A percentile compares a stretch with the other conserved stretches of the same genome.
These are phyloP conservation scores for Pseudocercospora eumusae DNA, from an alignment of 2,329 filamentous ascomycete genomes.

Conservation along the genomic window DNA sequence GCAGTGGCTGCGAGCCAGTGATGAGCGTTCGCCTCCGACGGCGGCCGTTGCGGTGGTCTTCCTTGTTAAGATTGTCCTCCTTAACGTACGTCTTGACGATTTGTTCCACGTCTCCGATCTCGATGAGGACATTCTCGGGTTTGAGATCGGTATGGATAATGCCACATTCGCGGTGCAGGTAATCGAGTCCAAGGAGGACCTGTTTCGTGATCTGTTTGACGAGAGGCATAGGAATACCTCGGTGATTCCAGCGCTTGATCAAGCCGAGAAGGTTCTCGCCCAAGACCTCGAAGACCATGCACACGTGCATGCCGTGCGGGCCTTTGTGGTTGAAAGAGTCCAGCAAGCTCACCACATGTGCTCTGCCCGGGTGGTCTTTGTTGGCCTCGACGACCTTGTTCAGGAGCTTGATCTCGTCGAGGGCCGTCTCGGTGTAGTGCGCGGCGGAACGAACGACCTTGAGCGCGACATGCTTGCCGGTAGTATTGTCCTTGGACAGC, in stretches of 20 bases:
- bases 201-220: constrained; percentile 99
- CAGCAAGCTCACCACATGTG: constrained; percentile 91
- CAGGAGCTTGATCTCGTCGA: constrained; percentile 98
- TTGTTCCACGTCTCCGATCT: constrained; percentile 98
- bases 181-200: constrained; percentile 91
- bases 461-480: constrained; percentile 90
- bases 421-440: constrained; percentile 97
- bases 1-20: constrained; percentile 92
- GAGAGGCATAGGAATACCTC: constrained; percentile 91
- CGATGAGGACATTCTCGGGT: constrained; percentile 96
- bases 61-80: constrained; percentile 68
- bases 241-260: constrained; percentile 98
- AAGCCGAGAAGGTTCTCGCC: constrained; percentile 92
- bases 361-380: constrained; percentile 87
- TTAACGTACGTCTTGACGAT: constrained; percentile 97
- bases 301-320: constrained; percentile 93
- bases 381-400: constrained; percentile 97
- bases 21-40: constrained; percentile 89
- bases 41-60: constrained; percentile 88
- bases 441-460: constrained; percentile 97
- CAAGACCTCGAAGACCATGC: constrained; percentile 98
- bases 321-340: constrained; percentile 98
- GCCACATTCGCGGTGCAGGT: constrained; percentile 94
- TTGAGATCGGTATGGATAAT: constrained; percentile 99
- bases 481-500: constrained; percentile 78